These are phyloP conservation scores for Mimosa bimucronata DNA, from an alignment of 306 rosid species.

Conservation along the genomic window DNA sequence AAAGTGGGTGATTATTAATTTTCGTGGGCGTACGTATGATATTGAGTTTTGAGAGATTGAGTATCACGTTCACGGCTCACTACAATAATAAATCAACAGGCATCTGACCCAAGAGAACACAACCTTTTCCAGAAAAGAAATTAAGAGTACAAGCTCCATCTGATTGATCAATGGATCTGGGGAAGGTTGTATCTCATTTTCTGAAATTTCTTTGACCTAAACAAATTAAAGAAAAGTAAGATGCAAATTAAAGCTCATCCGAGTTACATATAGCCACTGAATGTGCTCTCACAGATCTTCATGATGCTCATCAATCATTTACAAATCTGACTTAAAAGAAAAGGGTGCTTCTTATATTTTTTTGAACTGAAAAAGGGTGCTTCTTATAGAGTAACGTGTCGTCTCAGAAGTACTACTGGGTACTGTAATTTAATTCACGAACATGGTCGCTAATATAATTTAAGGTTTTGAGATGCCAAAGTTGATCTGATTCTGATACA, in stretches of 20 bases:
- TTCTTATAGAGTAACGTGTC: not conserved
- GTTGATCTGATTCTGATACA: constrained; percentile 14
- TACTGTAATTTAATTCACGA: not conserved
- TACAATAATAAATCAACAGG: not conserved
- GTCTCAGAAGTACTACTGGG: not conserved
- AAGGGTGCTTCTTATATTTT: not conserved
- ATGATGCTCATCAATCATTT: not conserved
- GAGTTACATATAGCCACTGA: constrained; percentile 28
- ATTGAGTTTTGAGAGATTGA: not conserved
- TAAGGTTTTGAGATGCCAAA: constrained; percentile 13
- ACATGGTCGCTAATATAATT: constrained; percentile 1
- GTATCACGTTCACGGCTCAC: not conserved
- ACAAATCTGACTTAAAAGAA: not conserved
- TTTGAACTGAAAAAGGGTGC: not conserved
- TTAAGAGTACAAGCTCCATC: constrained; percentile 28
- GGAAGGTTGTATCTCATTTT: constrained; percentile 39
- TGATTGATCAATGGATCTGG: constrained; percentile 6
- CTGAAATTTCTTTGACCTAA: constrained; percentile 29
- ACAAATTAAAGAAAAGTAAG: constrained; percentile 1
- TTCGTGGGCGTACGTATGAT: not conserved
- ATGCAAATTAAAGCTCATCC: not conserved
- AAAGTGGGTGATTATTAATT: not conserved
- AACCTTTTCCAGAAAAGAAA: constrained; percentile 29
- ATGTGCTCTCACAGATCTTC: constrained; percentile 16
- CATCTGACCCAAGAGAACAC: constrained; percentile 8